These are phyloP conservation scores for Pyrenula aspistea DNA, from an alignment of 495 filamentous ascomycete species.

Conservation along the genomic window DNA sequence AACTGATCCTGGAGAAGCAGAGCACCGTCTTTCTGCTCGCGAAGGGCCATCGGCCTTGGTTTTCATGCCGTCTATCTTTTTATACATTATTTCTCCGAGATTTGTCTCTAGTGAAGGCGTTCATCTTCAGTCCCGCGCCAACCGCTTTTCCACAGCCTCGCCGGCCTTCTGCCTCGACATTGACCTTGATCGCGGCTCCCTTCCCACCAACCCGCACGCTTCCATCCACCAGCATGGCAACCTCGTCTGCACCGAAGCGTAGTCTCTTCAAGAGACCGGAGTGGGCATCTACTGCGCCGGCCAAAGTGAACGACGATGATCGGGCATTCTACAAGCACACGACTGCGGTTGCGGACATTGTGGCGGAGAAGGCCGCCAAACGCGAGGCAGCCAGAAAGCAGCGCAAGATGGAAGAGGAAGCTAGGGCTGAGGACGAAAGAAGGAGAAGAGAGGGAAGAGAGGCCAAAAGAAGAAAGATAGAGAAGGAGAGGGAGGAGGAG, in stretches of 20 bases:
- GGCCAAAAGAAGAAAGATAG: constrained; percentile 5
- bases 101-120: too few species aligned
- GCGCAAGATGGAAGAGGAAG: constrained; percentile 10
- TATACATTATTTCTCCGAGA: too few species aligned
- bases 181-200: too few species aligned
- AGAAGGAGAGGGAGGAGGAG: constrained; percentile 9
- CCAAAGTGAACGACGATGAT: constrained; percentile 19
- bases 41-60: too few species aligned
- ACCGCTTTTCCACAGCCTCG: not conserved
- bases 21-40: too few species aligned
- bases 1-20: too few species aligned
- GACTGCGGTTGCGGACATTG: constrained; percentile 43
- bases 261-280: constrained; percentile 59
- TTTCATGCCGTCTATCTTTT: too few species aligned
- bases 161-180: not conserved
- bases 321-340: constrained; percentile 57
- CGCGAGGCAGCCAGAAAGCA: constrained; percentile 17
- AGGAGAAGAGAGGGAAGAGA: constrained; percentile 15
- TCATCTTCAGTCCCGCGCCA: too few species aligned
- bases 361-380: constrained; percentile 39
- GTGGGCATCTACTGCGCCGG: constrained; percentile 31
- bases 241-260: constrained; percentile 29
- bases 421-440: constrained; percentile 16
- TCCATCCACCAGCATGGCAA: constrained; percentile 1
- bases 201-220: not conserved